phyloP scores from a whole-genome alignment of 176 grass and related monocot genomes.

The Phyllostachys edulis region DNA sequence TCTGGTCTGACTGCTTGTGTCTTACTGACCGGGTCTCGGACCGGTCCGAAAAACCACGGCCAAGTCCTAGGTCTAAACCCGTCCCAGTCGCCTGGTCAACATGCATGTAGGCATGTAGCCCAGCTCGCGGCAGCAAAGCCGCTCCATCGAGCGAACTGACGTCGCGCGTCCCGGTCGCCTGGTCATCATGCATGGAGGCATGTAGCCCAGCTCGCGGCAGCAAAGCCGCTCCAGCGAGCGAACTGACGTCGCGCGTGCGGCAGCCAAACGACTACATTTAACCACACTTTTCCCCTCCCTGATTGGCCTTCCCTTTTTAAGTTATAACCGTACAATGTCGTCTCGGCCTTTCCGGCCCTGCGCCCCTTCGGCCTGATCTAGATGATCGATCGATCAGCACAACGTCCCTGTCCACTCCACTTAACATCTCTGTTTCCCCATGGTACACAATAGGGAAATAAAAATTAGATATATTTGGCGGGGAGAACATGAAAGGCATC shows the following conservation, averaged over 20 bases:
- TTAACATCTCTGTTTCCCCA: neutral
- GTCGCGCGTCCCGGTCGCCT: neutral
- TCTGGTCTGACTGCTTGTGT: too few species aligned
- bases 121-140: neutral
- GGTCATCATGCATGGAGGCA: neutral
- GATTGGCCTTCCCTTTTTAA: too few species aligned
- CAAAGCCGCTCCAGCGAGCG: neutral
- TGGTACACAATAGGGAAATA: neutral
- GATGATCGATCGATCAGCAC: neutral
- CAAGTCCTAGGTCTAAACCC: too few species aligned
- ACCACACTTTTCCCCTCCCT: neutral
- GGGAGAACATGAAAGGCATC: neutral
- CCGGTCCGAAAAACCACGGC: too few species aligned
- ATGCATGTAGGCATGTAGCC: too few species aligned
- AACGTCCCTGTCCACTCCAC: neutral
- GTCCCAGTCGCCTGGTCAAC: too few species aligned
- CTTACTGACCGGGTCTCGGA: too few species aligned
- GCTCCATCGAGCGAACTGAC: neutral
- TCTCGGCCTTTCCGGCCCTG: neutral
- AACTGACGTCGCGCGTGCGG: slow-evolving; percentile 1
- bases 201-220: neutral
- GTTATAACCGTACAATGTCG: fast-evolving
- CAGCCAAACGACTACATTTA: neutral
- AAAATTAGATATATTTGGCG: neutral
- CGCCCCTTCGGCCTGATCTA: neutral